phyloP scores from a whole-genome alignment of 1,284 basidiomycete species.

The Abortiporus biennis region DNA sequence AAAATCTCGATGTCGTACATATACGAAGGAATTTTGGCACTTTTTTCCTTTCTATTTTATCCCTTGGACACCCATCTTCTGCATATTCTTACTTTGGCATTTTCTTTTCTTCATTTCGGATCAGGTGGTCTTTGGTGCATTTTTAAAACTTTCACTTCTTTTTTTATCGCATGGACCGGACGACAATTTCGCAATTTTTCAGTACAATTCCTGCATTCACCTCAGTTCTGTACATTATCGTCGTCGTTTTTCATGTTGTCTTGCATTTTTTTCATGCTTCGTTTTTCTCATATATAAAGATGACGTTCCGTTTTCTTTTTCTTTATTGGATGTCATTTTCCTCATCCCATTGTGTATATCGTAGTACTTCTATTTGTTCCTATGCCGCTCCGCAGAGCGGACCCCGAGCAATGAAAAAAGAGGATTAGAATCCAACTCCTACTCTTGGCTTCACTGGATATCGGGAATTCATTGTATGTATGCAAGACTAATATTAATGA shows the following conservation, averaged over 20 bases:
- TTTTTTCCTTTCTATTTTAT: slow-evolving; percentile 5
- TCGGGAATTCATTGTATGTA: too few relatives aligned
- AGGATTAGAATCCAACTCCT: not conserved
- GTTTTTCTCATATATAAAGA: not conserved
- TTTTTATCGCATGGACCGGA: too few relatives aligned
- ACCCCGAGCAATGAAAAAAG: slow-evolving; percentile 10
- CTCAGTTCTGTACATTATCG: too few relatives aligned
- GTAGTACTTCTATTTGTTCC: not conserved
- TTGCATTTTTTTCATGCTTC: not conserved
- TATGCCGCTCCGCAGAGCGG: slow-evolving; percentile 26
- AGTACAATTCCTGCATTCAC: too few relatives aligned
- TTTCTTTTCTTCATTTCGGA: not conserved
- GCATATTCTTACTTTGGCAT: slow-evolving; percentile 1
- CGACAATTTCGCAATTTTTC: too few relatives aligned
- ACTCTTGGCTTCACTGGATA: not conserved
- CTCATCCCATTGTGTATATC: not conserved
- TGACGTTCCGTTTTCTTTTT: slow-evolving; percentile 2
- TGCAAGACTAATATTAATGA: too few relatives aligned
- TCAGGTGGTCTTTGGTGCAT: too few relatives aligned
- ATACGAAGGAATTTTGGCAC: not conserved
- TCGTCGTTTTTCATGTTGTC: too few relatives aligned
- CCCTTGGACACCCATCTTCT: slow-evolving; percentile 4
- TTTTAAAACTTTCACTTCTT: too few relatives aligned
- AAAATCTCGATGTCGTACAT: too few relatives aligned
- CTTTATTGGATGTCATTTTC: not conserved